Conservation (phyloP, 2,329 filamentous ascomycete species). For the Colletotrichum ledebouriae region DNA sequence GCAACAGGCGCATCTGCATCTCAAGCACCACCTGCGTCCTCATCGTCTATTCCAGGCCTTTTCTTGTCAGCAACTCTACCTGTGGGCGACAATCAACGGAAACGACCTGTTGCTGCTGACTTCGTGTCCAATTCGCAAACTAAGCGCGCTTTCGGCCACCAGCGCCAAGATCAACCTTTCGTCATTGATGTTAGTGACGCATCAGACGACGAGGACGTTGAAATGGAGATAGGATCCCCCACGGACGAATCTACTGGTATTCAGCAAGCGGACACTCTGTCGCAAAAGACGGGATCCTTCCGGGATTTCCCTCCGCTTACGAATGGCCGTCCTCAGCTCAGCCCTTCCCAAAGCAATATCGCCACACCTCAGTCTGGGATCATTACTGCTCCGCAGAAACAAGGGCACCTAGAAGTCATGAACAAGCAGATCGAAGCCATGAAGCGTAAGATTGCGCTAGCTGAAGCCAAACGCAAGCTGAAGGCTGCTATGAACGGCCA, state of each 20-base stretch:
- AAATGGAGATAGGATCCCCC: slow-evolving; percentile 75
- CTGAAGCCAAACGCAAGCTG: slow-evolving; percentile 67
- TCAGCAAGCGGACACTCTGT: slow-evolving; percentile 49
- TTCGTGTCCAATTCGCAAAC: slow-evolving; percentile 69
- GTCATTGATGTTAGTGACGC: slow-evolving; percentile 89
- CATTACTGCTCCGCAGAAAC: slow-evolving; percentile 50
- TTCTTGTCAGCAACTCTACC: slow-evolving; percentile 51
- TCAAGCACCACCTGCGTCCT: slow-evolving; percentile 15
- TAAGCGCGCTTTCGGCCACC: slow-evolving; percentile 75
- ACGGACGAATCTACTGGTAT: slow-evolving; percentile 56
- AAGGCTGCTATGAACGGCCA: slow-evolving; percentile 46
- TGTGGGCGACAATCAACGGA: slow-evolving; percentile 49
- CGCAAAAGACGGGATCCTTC: slow-evolving; percentile 55
- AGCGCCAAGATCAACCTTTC: slow-evolving; percentile 71
- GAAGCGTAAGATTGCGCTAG: slow-evolving; percentile 70
- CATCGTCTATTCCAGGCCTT: slow-evolving; percentile 53
- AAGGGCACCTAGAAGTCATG: slow-evolving; percentile 62
- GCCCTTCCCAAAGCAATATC: slow-evolving; percentile 51
- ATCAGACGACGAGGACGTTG: slow-evolving; percentile 71
- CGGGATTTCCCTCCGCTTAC: slow-evolving; percentile 61
- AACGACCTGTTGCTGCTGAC: slow-evolving; percentile 74
- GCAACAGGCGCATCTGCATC: neutral
- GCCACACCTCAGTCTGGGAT: slow-evolving; percentile 55
- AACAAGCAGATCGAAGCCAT: slow-evolving; percentile 72
- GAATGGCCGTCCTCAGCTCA: slow-evolving; percentile 56